Conservation (phyloP, 23 red algal species). For the Gracilaria domingensis region DNA sequence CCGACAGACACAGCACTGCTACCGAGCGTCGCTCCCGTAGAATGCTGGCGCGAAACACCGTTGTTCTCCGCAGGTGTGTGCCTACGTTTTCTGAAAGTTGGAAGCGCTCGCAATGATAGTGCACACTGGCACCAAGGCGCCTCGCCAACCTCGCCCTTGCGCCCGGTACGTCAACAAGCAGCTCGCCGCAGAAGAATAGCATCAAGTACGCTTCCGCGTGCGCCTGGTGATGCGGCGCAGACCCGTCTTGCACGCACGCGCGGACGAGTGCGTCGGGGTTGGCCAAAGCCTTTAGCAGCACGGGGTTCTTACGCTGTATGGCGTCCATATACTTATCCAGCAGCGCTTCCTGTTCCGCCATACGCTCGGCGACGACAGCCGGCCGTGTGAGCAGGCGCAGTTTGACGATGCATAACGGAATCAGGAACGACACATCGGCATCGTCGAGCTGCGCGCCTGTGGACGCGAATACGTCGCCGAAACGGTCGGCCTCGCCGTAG, state of each 20-base stretch:
- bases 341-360: neutral
- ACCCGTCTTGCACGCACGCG: neutral
- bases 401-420: neutral
- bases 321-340: neutral
- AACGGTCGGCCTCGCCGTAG: neutral
- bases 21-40: neutral
- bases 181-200: neutral
- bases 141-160: neutral
- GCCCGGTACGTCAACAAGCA: too few relatives aligned
- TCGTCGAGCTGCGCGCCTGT: neutral
- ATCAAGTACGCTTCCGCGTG: neutral
- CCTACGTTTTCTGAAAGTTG: neutral
- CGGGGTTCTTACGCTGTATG: neutral
- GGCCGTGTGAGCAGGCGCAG: neutral
- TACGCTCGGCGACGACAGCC: neutral
- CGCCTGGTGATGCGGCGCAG: neutral
- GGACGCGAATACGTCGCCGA: neutral
- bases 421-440: neutral
- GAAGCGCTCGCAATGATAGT: neutral
- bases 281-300: neutral
- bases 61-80: neutral
- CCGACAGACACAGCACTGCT: neutral
- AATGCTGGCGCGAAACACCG: neutral
- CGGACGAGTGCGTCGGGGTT: neutral
- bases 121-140: neutral